A percentile compares a stretch with the other conserved stretches of the same genome.
Conservation (phyloP, 2,329 filamentous ascomycete species). For the Ceratocystis albifundus region DNA sequence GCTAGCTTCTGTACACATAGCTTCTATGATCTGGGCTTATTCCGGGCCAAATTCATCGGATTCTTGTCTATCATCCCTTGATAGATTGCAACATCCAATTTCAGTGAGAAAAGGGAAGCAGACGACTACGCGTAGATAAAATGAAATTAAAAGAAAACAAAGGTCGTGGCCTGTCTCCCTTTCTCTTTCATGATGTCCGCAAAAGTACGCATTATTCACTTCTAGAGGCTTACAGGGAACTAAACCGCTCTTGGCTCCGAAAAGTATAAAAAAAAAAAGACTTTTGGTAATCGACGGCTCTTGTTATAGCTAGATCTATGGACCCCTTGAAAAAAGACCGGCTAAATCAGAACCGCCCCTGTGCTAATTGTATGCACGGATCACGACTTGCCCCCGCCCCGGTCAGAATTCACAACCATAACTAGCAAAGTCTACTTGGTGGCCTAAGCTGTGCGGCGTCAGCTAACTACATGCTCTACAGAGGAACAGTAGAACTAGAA, state of each 20-base stretch:
- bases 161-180: too few species aligned
- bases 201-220: too few species aligned
- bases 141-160: too few species aligned
- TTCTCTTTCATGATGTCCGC: too few species aligned
- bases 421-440: not conserved
- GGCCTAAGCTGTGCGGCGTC: constrained; percentile 9
- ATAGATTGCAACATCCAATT: not conserved
- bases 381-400: not conserved
- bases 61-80: not conserved
- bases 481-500: not conserved
- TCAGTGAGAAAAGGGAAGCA: too few species aligned
- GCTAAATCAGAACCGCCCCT: not conserved
- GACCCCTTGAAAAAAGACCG: not conserved
- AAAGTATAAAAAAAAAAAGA: too few species aligned
- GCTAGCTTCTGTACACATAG: not conserved
- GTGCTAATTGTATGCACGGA: not conserved
- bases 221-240: too few species aligned
- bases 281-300: not conserved
- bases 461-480: not conserved
- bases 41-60: not conserved
- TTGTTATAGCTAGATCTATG: not conserved
- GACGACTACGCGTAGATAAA: too few species aligned
- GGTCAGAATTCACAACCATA: not conserved
- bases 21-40: not conserved
- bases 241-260: too few species aligned